These are phyloP conservation scores for Aureobasidium musti DNA, from an alignment of 2,329 filamentous ascomycete genomes.

Conservation along the genomic window DNA sequence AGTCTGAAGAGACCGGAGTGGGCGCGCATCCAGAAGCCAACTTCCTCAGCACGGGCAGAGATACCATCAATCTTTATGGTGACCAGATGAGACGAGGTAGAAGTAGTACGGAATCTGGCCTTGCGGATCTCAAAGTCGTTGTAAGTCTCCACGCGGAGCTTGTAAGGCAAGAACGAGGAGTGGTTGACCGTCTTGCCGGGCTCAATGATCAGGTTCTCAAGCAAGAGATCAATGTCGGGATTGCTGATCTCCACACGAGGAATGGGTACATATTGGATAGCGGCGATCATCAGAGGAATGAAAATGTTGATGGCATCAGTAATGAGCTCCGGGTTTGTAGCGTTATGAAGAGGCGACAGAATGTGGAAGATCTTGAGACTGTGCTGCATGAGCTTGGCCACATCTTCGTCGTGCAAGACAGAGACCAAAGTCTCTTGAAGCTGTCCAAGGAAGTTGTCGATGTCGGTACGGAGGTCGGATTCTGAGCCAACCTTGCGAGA, in stretches of 20 bases:
- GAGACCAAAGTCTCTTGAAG: slow-evolving; percentile 67
- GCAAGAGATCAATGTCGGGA: slow-evolving; percentile 77
- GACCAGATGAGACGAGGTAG: slow-evolving; percentile 64
- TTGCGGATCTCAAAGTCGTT: slow-evolving; percentile 88
- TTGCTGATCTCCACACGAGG: slow-evolving; percentile 85
- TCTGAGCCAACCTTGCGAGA: slow-evolving; percentile 61
- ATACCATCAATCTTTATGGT: slow-evolving; percentile 80
- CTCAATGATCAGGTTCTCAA: slow-evolving; percentile 89
- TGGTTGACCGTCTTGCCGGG: slow-evolving; percentile 81
- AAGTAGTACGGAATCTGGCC: slow-evolving; percentile 69
- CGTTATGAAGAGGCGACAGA: slow-evolving; percentile 65
- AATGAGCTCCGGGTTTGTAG: slow-evolving; percentile 70
- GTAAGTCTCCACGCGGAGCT: slow-evolving; percentile 75
- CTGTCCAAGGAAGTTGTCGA: slow-evolving; percentile 71
- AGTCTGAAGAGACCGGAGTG: slow-evolving; percentile 75
- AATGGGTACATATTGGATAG: slow-evolving; percentile 84
- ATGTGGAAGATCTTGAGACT: slow-evolving; percentile 68
- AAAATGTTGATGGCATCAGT: slow-evolving; percentile 78
- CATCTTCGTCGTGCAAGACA: slow-evolving; percentile 69
- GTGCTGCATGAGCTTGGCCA: slow-evolving; percentile 68
- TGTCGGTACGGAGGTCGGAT: slow-evolving; percentile 68
- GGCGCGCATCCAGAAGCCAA: slow-evolving; percentile 85
- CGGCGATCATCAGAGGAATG: slow-evolving; percentile 72
- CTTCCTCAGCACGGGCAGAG: slow-evolving; percentile 78
- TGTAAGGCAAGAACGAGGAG: slow-evolving; percentile 86